Evolutionary conservation across 208 protist species (phyloP).

Genomic region (Leishmania arabica): DNA sequence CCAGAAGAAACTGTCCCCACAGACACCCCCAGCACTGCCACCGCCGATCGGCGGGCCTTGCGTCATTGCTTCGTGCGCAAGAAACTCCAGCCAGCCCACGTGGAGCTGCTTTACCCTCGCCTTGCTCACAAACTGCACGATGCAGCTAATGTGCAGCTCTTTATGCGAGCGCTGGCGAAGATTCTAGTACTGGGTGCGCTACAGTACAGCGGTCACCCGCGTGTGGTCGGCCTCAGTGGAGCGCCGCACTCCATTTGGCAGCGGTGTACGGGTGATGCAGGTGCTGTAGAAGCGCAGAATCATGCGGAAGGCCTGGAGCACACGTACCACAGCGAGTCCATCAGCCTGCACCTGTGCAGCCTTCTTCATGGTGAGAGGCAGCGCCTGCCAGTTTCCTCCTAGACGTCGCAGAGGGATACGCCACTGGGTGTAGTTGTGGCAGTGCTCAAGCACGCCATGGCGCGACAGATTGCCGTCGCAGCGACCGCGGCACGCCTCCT

Average conservation of each 20-base stretch:
- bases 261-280: conserved; percentile 22
- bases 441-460: conserved; percentile 49
- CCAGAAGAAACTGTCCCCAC: conserved; percentile 34
- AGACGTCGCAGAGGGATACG: conserved; percentile 74
- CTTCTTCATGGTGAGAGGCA: conserved; percentile 59
- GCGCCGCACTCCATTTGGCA: not conserved
- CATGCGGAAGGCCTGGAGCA: conserved; percentile 51
- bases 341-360: conserved; percentile 40
- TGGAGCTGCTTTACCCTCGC: conserved; percentile 66
- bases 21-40: not conserved
- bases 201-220: conserved; percentile 6
- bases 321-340: conserved; percentile 38
- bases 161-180: conserved; percentile 54
- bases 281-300: conserved; percentile 87
- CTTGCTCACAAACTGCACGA: conserved; percentile 75
- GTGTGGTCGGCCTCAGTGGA: not conserved
- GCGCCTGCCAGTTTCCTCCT: conserved; percentile 68
- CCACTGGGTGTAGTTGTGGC: conserved; percentile 82
- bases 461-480: not conserved
- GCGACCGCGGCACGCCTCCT: conserved; percentile 2
- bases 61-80: conserved; percentile 43
- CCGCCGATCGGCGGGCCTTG: conserved; percentile 13
- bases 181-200: conserved; percentile 42
- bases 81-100: conserved; percentile 51
- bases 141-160: conserved; percentile 71